These are phyloP conservation scores for Euphorbia lathyris DNA, from an alignment of 345 rosid genomes.

Conservation along the genomic window DNA sequence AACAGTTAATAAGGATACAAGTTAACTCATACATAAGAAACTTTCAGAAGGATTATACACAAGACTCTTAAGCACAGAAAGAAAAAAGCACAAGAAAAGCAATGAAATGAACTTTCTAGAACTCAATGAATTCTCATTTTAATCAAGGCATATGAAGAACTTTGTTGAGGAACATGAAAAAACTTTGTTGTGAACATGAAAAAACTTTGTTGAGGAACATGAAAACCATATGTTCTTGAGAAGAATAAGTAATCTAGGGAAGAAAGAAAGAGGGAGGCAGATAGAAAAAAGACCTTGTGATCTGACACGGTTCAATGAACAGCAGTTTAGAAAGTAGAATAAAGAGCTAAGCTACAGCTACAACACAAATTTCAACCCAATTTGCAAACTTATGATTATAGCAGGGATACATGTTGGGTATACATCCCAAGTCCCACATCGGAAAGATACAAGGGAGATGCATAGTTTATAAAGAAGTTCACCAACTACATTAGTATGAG, in stretches of 20 bases:
- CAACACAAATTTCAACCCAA: neutral
- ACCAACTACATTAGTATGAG: too few species aligned
- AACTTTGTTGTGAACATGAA: too few species aligned
- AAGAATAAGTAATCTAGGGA: neutral
- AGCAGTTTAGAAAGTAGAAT: neutral
- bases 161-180: neutral
- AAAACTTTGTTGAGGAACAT: too few species aligned
- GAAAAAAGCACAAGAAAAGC: neutral
- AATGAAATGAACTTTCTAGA: neutral
- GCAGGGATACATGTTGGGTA: too few species aligned
- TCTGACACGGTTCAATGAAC: neutral
- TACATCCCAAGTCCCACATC: too few species aligned
- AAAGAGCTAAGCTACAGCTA: conserved; percentile 3
- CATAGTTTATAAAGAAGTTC: too few species aligned
- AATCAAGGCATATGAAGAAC: neutral
- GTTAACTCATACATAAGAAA: neutral
- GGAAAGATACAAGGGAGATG: too few species aligned
- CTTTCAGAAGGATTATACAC: neutral
- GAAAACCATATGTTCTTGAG: neutral
- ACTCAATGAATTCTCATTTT: neutral
- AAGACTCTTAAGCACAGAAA: neutral
- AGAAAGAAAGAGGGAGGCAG: neutral
- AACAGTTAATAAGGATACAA: neutral
- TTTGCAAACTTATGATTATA: too few species aligned
- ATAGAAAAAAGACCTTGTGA: neutral